A percentile compares a stretch with the other conserved stretches of the same genome.
Conservation (phyloP, 768 basidiomycete genomes). For the Xerocomellus intermedius region DNA sequence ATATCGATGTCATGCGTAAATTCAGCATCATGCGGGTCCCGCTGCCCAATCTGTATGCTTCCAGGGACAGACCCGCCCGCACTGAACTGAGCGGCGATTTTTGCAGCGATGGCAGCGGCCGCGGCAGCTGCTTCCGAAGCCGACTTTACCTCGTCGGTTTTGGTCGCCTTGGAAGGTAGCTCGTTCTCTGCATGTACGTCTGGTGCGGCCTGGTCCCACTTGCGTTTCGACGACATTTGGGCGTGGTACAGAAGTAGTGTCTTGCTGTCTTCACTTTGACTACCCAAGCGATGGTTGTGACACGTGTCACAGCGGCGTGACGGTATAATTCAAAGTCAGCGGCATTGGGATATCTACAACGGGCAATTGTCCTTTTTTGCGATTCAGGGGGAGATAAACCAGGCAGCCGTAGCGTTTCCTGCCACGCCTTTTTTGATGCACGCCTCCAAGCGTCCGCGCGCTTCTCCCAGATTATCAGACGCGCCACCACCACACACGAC, state of each 20-base stretch:
- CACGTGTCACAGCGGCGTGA: conserved; percentile 17
- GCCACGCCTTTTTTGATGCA: conserved; percentile 15
- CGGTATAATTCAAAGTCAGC: conserved; percentile 22
- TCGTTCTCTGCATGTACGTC: conserved; percentile 43
- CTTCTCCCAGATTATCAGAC: conserved; percentile 29
- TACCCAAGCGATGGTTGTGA: conserved; percentile 1
- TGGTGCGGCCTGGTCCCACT: conserved; percentile 71
- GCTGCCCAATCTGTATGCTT: conserved; percentile 43
- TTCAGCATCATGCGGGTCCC: conserved; percentile 74
- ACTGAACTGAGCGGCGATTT: conserved; percentile 87
- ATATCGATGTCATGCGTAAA: conserved; percentile 94
- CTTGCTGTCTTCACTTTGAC: not conserved
- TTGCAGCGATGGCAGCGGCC: conserved; percentile 87
- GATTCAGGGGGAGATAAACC: not conserved
- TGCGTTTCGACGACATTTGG: conserved; percentile 69
- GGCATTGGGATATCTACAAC: conserved; percentile 1
- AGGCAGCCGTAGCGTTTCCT: not conserved
- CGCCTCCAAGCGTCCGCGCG: conserved; percentile 33
- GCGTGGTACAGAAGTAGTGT: not conserved
- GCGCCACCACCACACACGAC: conserved; percentile 36
- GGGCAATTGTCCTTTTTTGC: not conserved
- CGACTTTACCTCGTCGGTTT: conserved; percentile 48
- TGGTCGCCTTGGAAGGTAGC: conserved; percentile 44
- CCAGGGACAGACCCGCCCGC: conserved; percentile 39
- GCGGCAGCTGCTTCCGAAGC: conserved; percentile 65